These are phyloP conservation scores for Microcos paniculata DNA, from an alignment of 345 rosid species.

Conservation along the genomic window DNA sequence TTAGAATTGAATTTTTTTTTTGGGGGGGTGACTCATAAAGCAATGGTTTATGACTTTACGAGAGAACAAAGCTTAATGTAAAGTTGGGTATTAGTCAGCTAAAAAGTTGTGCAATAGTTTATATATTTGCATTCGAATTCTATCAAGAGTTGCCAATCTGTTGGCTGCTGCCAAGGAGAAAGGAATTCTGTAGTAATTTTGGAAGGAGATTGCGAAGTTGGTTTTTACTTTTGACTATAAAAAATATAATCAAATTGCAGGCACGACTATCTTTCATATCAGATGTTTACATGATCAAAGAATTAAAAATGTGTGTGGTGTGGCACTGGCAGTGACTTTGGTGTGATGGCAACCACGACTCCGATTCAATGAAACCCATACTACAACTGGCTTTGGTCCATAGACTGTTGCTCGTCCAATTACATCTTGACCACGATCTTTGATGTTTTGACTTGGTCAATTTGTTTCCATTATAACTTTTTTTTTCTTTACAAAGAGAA, in stretches of 20 bases:
- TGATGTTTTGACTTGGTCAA: not conserved
- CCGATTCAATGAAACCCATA: not conserved
- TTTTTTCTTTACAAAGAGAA: too few species aligned
- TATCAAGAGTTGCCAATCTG: not conserved
- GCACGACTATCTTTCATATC: not conserved
- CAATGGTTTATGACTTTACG: slow-evolving; percentile 1
- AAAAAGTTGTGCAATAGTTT: not conserved
- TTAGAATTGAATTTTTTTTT: not conserved
- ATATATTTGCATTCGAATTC: too few species aligned
- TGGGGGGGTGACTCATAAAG: not conserved
- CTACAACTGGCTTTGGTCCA: not conserved
- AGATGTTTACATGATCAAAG: too few species aligned
- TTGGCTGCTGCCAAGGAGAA: not conserved
- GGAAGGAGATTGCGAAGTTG: not conserved
- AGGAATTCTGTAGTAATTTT: not conserved
- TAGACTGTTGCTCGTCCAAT: not conserved
- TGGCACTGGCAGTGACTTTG: not conserved
- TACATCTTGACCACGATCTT: not conserved
- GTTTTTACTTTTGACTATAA: not conserved
- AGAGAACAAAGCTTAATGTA: not conserved
- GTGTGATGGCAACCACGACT: not conserved
- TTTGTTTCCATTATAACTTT: not conserved
- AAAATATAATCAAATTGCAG: not conserved
- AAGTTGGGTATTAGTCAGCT: not conserved
- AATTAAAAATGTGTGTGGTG: too few species aligned